A percentile compares a stretch with the other conserved stretches of the same genome.
Evolutionary conservation across 495 filamentous ascomycete genomes (phyloP).

Genomic region (Pyrenula aspistea): DNA sequence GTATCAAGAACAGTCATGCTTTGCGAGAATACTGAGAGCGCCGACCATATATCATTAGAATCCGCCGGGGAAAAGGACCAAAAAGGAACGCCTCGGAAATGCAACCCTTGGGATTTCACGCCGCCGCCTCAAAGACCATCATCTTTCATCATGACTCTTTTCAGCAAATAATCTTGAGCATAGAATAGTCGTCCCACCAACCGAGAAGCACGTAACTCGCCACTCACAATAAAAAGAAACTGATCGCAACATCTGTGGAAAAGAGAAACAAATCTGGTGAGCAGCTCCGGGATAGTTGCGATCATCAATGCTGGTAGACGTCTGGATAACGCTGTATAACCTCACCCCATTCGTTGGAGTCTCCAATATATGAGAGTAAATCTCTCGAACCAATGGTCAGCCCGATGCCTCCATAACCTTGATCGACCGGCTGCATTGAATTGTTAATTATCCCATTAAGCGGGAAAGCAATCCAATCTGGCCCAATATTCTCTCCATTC

Average conservation of each 20-base stretch:
- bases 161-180: not conserved
- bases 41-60: not conserved
- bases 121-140: no score
- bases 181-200: not conserved
- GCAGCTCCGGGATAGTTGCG: not conserved
- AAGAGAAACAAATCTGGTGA: not conserved
- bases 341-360: not conserved
- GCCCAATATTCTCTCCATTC: constrained; percentile 17
- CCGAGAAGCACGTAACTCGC: not conserved
- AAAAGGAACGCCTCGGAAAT: not conserved
- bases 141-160: not conserved
- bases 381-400: constrained; percentile 37
- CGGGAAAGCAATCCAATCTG: constrained; percentile 33
- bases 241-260: not conserved
- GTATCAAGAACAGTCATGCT: not conserved
- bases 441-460: constrained; percentile 42
- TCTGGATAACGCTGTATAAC: no score
- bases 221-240: not conserved
- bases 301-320: not conserved
- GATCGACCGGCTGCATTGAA: constrained; percentile 32
- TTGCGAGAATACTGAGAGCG: not conserved
- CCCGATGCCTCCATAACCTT: constrained; percentile 33
- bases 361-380: constrained; percentile 32
- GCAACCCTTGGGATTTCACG: no score
- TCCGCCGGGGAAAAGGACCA: not conserved